These are phyloP conservation scores for Paratrimastix pyriformis DNA, from an alignment of 78 protist species.

Conservation along the genomic window DNA sequence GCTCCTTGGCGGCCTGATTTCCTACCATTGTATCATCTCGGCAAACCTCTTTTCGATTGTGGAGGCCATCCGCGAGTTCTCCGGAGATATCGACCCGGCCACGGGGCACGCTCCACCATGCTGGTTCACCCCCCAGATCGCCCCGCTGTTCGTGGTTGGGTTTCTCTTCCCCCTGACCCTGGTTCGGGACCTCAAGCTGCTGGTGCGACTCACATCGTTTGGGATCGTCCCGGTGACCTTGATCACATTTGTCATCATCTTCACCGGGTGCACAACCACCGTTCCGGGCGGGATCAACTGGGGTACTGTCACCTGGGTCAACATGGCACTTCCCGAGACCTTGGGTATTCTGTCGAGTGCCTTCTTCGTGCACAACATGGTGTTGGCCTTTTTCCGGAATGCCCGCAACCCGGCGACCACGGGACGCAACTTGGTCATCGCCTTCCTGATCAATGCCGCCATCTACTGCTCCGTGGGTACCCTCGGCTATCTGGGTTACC, in stretches of 20 bases:
- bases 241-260: neutral
- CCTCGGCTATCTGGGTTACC: conserved; percentile 2
- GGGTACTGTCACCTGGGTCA: neutral
- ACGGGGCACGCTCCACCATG: too few species aligned
- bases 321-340: neutral
- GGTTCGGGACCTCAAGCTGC: neutral
- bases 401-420: neutral
- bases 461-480: conserved; percentile 1
- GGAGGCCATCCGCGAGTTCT: neutral
- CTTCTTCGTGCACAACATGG: conserved; percentile 8
- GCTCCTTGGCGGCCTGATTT: neutral
- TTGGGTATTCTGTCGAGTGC: neutral
- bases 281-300: neutral
- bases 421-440: neutral
- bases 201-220: neutral
- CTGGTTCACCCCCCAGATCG: neutral
- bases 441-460: neutral
- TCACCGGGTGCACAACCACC: neutral
- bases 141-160: neutral
- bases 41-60: neutral
- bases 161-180: neutral
- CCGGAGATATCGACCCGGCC: neutral
- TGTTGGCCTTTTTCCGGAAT: neutral
- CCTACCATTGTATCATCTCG: neutral
- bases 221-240: neutral